Evolutionary conservation across 345 rosid species (phyloP).

Genomic region (thale cress (Arabidopsis thaliana)): DNA sequence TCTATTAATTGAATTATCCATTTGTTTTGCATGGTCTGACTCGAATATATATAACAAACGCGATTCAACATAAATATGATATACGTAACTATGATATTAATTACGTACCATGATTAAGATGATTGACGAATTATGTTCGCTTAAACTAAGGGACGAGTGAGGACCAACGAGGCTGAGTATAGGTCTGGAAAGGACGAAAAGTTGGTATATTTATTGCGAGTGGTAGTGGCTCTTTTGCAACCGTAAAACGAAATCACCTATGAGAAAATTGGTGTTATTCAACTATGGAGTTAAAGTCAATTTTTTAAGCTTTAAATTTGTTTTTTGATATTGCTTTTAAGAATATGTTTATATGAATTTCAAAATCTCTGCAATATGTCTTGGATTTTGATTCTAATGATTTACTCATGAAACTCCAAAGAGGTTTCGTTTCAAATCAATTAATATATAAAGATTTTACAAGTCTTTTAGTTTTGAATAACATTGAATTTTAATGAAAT

Average conservation of each 20-base stretch:
- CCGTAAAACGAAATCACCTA: background rate
- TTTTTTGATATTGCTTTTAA: too few relatives aligned
- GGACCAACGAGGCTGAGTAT: constrained; percentile 38
- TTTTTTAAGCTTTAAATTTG: too few relatives aligned
- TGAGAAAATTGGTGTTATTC: background rate
- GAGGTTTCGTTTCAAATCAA: too few relatives aligned
- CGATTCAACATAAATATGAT: background rate
- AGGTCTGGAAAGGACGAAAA: background rate
- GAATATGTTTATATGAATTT: too few relatives aligned
- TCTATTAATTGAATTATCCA: background rate
- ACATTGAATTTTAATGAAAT: too few relatives aligned
- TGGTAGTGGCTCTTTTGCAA: constrained; percentile 3
- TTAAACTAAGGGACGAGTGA: constrained; percentile 37
- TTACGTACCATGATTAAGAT: background rate
- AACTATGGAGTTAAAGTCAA: too few relatives aligned
- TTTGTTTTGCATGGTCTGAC: background rate
- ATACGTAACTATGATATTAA: background rate
- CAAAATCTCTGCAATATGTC: too few relatives aligned
- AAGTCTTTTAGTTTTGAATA: too few relatives aligned
- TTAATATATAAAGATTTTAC: too few relatives aligned
- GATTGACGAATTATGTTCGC: background rate
- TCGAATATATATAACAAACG: background rate
- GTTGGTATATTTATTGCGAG: constrained; percentile 11
- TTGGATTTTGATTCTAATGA: too few relatives aligned
- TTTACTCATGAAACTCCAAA: too few relatives aligned